Conservation (phyloP, 2,329 filamentous ascomycete species). For the Chalaropsis ovoidea region DNA sequence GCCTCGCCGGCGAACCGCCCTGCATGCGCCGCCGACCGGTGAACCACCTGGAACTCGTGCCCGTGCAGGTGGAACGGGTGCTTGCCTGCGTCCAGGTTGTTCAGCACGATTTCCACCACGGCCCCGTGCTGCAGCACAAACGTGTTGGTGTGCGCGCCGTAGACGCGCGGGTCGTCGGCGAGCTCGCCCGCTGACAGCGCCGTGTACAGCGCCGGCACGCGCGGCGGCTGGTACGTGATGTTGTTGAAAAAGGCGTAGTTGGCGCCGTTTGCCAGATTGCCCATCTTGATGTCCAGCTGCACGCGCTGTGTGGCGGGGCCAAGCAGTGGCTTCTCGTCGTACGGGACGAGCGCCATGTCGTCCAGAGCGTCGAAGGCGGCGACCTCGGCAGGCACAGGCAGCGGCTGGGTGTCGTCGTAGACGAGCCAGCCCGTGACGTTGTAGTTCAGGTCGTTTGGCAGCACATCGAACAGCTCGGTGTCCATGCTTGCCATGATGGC, state of each 20-base stretch:
- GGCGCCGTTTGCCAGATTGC: constrained; percentile 51
- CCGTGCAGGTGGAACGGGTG: constrained; percentile 75
- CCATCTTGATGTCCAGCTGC: constrained; percentile 53
- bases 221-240: constrained; percentile 62
- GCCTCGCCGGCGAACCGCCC: constrained; percentile 45
- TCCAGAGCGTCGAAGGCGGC: constrained; percentile 56
- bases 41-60: constrained; percentile 60
- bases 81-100: constrained; percentile 60
- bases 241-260: constrained; percentile 62
- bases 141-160: constrained; percentile 55
- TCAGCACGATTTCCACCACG: constrained; percentile 65
- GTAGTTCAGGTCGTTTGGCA: constrained; percentile 59
- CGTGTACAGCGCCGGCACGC: constrained; percentile 72
- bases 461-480: constrained; percentile 50
- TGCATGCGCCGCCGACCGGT: constrained; percentile 48
- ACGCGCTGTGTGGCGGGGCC: constrained; percentile 53
- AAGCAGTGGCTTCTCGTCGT: constrained; percentile 53
- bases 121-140: constrained; percentile 58
- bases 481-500: constrained; percentile 62
- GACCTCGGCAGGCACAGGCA: constrained; percentile 45
- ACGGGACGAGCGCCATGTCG: constrained; percentile 60
- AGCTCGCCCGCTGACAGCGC: constrained; percentile 54
- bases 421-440: constrained; percentile 57
- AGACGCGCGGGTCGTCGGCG: constrained; percentile 49
- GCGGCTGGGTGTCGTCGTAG: constrained; percentile 41